Evolutionary conservation across 2,329 filamentous ascomycete species (phyloP), one percentile per base, ranked within the genome.

Genomic region (Iodosphaeria phyllophila): DNA sequence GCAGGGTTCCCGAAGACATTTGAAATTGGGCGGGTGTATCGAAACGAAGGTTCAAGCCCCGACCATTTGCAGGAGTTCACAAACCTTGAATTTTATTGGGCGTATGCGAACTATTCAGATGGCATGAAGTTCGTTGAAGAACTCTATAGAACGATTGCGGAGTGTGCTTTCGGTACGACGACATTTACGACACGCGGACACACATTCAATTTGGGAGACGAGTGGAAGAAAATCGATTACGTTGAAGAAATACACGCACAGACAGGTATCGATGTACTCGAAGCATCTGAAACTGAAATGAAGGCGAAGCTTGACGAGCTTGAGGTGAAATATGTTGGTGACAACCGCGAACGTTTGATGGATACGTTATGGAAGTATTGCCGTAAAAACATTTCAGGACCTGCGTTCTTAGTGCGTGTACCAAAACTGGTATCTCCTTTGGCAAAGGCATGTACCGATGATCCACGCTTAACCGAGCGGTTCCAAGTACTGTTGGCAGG

Each of bases 21-120:
- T 53, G 89, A 98, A 50, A 71, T 98, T 33, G 89, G 89, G 35
- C 75, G 83, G 36, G 82, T 92, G 48, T 98, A 98, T 68, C 64
- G 89, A 41, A 98, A 98, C 44, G 84, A 92, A 51, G 78, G 77
- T 30, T 75, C 82, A 35, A 82, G 92, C 48, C 59, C 89, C 25
- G 98, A 89, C 6, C 89, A 98, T 62, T 98, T 95, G 60, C 89
- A 79, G 19, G 89, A 98, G 49, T 98, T 98, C 59, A 98, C 89
- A 21, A 92, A 82, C 14, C 80, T 82, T 50, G 89, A 98, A 52
- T 95, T 95, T 56, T 98, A 98, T 55, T 74, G 78, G 67, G 86
- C 89, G 4, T 95, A 83, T 37, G 77, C 76, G 28, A 83, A 92
- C 51, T 70, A 92, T 38, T 78, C 91, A 50, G 89, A 95, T 45